phyloP scores from a whole-genome alignment of 2,329 filamentous ascomycete species.

The Fusarium verticillioides region DNA sequence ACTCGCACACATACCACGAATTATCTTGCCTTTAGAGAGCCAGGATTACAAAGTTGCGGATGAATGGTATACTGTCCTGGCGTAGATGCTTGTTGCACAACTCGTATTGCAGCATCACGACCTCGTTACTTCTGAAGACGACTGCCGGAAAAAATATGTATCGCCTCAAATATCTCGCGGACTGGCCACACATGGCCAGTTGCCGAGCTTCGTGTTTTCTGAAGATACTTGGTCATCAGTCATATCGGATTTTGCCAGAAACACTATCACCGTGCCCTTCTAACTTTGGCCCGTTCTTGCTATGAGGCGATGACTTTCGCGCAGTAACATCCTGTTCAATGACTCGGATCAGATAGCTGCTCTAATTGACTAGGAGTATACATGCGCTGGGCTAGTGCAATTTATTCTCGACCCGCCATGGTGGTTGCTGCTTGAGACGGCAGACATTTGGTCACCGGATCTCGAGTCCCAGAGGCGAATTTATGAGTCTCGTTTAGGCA shows the following conservation, averaged over 20 bases:
- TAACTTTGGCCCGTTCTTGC: conserved; percentile 36
- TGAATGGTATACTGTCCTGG: conserved; percentile 52
- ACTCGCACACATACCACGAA: conserved; percentile 35
- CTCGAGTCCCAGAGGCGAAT: not conserved
- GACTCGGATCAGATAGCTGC: not conserved
- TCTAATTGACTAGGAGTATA: not conserved
- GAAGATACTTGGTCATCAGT: conserved; percentile 21
- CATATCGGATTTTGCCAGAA: not conserved
- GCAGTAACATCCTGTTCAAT: conserved; percentile 9
- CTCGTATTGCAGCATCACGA: conserved; percentile 56
- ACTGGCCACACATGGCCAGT: conserved; percentile 42
- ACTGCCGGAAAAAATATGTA: conserved; percentile 56
- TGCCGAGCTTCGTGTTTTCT: conserved; percentile 43
- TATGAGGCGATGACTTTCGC: conserved; percentile 52
- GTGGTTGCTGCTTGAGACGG: not conserved
- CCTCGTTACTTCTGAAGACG: conserved; percentile 49
- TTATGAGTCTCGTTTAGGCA: not conserved
- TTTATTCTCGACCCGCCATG: not conserved
- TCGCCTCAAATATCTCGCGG: conserved; percentile 54
- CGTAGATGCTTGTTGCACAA: conserved; percentile 55
- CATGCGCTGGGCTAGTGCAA: not conserved
- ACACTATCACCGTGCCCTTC: conserved; percentile 28
- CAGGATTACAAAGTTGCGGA: not conserved
- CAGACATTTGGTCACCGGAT: not conserved
- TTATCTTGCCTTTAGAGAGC: not conserved